Conservation (phyloP, 1,139 yeast genomes). For the Kurtzmaniella natalensis region DNA sequence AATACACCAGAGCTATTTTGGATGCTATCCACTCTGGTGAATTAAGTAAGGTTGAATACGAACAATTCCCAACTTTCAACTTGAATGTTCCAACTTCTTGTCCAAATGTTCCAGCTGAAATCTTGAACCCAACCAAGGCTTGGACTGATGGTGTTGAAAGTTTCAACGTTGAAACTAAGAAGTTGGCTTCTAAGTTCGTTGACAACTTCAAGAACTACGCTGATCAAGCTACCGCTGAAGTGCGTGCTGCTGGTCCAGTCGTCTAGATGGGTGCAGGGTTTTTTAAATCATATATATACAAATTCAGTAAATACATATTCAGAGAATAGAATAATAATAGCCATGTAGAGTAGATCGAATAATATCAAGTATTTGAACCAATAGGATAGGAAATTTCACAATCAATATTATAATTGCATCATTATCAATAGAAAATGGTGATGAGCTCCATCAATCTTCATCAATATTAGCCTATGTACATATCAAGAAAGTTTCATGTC, state of each 20-base stretch:
- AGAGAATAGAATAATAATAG: background rate
- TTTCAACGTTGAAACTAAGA: conserved; percentile 64
- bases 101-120: conserved; percentile 77
- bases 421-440: no score
- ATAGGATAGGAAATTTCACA: no score
- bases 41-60: conserved; percentile 75
- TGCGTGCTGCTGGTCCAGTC: conserved; percentile 87
- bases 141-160: conserved; percentile 75
- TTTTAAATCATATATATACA: background rate
- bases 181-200: conserved; percentile 72
- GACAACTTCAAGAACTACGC: conserved; percentile 86
- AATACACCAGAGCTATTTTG: conserved; percentile 94
- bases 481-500: no score
- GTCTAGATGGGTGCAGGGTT: conserved; percentile 15
- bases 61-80: conserved; percentile 82
- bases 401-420: no score
- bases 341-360: background rate
- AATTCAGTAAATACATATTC: conserved; percentile 2
- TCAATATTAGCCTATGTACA: no score
- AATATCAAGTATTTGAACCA: no score
- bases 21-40: conserved; percentile 95
- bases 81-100: conserved; percentile 80
- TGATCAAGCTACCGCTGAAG: conserved; percentile 80
- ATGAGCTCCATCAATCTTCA: no score
- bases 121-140: conserved; percentile 82